These are phyloP conservation scores for Nitzschia sp. DNA, from an alignment of 108 stramenopile species.

Conservation along the genomic window DNA sequence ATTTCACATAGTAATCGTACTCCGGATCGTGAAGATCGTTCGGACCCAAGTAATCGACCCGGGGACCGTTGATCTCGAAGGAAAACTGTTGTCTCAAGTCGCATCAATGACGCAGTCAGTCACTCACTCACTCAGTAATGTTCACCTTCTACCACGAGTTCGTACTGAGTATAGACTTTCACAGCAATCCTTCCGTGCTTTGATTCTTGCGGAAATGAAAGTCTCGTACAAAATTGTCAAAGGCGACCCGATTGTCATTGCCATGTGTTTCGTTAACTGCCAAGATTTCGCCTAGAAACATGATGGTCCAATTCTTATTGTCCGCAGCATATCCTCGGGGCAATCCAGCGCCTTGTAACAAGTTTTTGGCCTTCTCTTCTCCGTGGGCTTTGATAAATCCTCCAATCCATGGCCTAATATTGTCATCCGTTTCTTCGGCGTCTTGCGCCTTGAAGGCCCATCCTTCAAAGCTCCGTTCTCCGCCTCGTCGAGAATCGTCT, in stretches of 20 bases:
- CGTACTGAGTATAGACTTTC: background rate
- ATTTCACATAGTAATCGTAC: background rate
- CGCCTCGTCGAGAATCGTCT: conserved; percentile 44
- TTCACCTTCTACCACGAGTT: no score
- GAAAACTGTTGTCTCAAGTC: conserved; percentile 34
- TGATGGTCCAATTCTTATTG: conserved; percentile 24
- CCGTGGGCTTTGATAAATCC: conserved; percentile 49
- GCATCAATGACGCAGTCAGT: no score
- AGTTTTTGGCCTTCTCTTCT: conserved; percentile 19
- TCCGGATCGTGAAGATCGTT: conserved; percentile 48
- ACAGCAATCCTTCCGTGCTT: conserved; percentile 7
- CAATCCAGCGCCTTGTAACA: conserved; percentile 41
- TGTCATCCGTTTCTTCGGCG: conserved; percentile 37
- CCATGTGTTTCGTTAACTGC: conserved; percentile 17
- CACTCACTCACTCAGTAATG: no score
- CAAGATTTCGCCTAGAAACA: conserved; percentile 22
- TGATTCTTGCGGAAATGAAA: conserved; percentile 24
- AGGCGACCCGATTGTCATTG: conserved; percentile 21
- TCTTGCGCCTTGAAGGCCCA: conserved; percentile 45
- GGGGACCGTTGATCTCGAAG: conserved; percentile 26
- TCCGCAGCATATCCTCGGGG: conserved; percentile 20
- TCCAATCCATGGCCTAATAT: conserved; percentile 48
- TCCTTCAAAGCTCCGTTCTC: conserved; percentile 32
- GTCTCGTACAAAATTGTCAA: conserved; percentile 33
- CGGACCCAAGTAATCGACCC: conserved; percentile 36